phyloP scores from a whole-genome alignment of 2,329 filamentous ascomycete genomes.

The Ilyonectria sp. region DNA sequence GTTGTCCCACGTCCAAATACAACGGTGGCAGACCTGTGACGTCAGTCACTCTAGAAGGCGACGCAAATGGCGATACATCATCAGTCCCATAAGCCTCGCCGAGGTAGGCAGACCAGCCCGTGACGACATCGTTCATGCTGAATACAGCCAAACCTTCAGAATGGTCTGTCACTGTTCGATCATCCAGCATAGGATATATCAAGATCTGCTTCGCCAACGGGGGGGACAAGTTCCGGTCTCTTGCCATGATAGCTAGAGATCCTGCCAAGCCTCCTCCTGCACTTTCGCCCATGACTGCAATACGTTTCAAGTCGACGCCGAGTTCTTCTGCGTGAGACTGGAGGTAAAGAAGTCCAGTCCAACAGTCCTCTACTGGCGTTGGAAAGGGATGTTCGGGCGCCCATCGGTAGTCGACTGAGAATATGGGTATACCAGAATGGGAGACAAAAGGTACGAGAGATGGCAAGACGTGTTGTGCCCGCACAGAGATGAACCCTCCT shows the following conservation, averaged over 20 bases:
- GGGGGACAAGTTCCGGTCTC: conserved; percentile 20
- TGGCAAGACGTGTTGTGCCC: conserved; percentile 2
- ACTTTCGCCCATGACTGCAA: conserved; percentile 32
- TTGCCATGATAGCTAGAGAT: neutral
- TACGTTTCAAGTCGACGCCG: neutral
- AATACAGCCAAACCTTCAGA: conserved; percentile 11
- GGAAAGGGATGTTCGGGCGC: conserved; percentile 29
- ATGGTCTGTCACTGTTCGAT: conserved; percentile 13
- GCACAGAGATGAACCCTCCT: conserved; percentile 15
- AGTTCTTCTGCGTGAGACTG: neutral
- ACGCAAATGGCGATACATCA: conserved; percentile 5
- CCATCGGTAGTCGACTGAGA: conserved; percentile 31
- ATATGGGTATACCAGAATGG: conserved; percentile 17
- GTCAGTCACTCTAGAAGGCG: conserved; percentile 11
- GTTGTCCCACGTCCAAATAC: conserved; percentile 22
- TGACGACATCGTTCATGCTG: conserved; percentile 18
- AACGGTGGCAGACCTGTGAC: conserved; percentile 18
- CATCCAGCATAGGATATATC: conserved; percentile 29
- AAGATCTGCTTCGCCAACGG: conserved; percentile 25
- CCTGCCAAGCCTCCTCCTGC: conserved; percentile 26
- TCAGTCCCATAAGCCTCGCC: neutral
- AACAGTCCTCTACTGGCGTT: conserved; percentile 20
- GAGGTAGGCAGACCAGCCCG: conserved; percentile 24
- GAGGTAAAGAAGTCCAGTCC: conserved; percentile 15
- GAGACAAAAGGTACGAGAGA: neutral